phyloP scores from a whole-genome alignment of 257 asterid genomes.

The Euphrasia confusa region DNA sequence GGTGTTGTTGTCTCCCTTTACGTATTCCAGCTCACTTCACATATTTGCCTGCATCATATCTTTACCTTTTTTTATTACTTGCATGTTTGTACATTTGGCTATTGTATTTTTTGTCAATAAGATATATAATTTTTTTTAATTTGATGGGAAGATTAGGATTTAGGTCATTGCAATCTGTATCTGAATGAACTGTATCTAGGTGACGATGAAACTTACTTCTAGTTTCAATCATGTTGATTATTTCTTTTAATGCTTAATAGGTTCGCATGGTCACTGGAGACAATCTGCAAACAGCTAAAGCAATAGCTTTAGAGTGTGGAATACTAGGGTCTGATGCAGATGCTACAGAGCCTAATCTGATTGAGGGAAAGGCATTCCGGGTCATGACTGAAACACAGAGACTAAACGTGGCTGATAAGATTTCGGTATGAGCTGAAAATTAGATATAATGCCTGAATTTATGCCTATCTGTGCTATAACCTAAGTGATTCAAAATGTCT shows the following conservation, averaged over 20 bases:
- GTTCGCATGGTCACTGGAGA: slow-evolving; percentile 99
- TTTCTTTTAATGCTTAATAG: slow-evolving; percentile 33
- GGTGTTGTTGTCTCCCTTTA: slow-evolving; percentile 5
- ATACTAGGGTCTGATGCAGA: slow-evolving; percentile 67
- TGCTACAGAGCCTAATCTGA: slow-evolving; percentile 76
- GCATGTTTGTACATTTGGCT: background rate
- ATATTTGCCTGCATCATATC: background rate
- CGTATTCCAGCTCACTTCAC: background rate
- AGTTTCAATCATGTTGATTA: slow-evolving; percentile 13
- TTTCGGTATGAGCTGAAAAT: slow-evolving; percentile 59
- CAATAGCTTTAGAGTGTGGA: slow-evolving; percentile 96
- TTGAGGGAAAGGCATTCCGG: slow-evolving; percentile 86
- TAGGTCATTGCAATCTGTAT: background rate
- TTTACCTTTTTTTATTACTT: background rate
- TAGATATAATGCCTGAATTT: slow-evolving; percentile 15
- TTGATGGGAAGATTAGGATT: background rate
- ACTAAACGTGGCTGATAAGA: slow-evolving; percentile 66
- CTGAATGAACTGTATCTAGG: background rate
- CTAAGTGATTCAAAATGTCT: slow-evolving; percentile 15
- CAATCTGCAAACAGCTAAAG: slow-evolving; percentile 82
- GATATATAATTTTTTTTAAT: background rate
- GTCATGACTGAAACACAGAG: slow-evolving; percentile 52
- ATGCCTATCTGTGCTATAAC: slow-evolving; percentile 5
- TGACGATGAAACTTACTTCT: slow-evolving; percentile 7
- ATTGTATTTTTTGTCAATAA: background rate